Conservation (phyloP, 1,284 basidiomycete genomes). For the Fomitopsis betulina region DNA sequence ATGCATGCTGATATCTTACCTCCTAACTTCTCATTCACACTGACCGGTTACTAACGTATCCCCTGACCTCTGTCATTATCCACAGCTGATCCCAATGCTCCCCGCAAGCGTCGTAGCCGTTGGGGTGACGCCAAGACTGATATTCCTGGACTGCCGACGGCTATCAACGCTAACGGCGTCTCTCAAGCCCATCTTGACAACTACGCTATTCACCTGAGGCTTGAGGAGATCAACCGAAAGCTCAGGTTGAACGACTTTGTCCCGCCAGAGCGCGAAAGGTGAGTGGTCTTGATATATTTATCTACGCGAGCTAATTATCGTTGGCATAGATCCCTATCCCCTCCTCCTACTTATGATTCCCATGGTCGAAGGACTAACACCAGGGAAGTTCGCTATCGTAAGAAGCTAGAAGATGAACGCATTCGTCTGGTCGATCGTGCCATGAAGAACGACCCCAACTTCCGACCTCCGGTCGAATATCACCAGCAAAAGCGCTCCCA, state of each 20-base stretch:
- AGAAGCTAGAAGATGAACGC: slow-evolving; percentile 97
- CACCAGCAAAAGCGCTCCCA: slow-evolving; percentile 91
- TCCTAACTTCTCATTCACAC: slow-evolving; percentile 27
- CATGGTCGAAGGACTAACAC: slow-evolving; percentile 98
- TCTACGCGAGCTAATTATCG: not conserved
- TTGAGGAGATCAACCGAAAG: slow-evolving; percentile 98
- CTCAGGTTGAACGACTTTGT: slow-evolving; percentile 91
- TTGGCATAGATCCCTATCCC: slow-evolving; percentile 78
- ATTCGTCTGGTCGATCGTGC: slow-evolving; percentile 91
- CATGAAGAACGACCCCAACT: slow-evolving; percentile 97
- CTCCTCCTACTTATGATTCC: slow-evolving; percentile 94
- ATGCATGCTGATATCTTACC: slow-evolving; percentile 9
- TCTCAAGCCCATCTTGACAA: slow-evolving; percentile 92
- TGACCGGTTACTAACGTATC: slow-evolving; percentile 61
- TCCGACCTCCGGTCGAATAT: slow-evolving; percentile 93
- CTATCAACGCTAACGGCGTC: slow-evolving; percentile 87
- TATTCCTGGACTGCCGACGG: slow-evolving; percentile 86
- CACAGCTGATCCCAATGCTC: slow-evolving; percentile 72
- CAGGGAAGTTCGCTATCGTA: slow-evolving; percentile 95
- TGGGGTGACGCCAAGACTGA: slow-evolving; percentile 92
- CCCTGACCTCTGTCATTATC: slow-evolving; percentile 32
- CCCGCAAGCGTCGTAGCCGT: slow-evolving; percentile 90
- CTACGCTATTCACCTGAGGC: slow-evolving; percentile 89
- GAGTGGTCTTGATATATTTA: slow-evolving; percentile 14
- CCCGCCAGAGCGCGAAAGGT: slow-evolving; percentile 93